Conservation (phyloP, 768 basidiomycete species). For the Symmetrospora coprosmae region DNA sequence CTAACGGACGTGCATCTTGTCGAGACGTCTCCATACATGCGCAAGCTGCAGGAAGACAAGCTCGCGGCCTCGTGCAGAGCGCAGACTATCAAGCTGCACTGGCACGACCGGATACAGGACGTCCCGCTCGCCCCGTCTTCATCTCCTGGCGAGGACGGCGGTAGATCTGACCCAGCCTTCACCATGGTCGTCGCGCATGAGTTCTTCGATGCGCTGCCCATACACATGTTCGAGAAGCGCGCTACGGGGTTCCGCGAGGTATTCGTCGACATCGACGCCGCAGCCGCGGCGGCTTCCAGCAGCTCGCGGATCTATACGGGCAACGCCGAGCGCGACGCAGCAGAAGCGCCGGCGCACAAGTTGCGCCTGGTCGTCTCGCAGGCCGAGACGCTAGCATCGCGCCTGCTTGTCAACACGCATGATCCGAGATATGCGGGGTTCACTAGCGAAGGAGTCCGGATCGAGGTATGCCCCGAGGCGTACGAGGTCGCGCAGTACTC, state of each 20-base stretch:
- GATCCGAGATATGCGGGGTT: constrained; percentile 54
- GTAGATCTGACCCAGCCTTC: constrained; percentile 38
- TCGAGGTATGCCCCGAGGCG: constrained; percentile 66
- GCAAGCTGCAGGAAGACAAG: constrained; percentile 23
- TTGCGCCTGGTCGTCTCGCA: constrained; percentile 23
- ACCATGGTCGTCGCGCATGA: constrained; percentile 89
- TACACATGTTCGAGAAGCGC: constrained; percentile 77
- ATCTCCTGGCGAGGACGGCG: neutral
- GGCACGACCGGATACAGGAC: constrained; percentile 63
- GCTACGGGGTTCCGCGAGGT: constrained; percentile 74
- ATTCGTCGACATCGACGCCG: constrained; percentile 44
- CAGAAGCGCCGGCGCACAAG: neutral
- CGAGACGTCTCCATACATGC: constrained; percentile 27
- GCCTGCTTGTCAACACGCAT: constrained; percentile 39
- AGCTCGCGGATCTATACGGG: neutral
- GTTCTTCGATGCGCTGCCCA: constrained; percentile 91
- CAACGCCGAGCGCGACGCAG: neutral
- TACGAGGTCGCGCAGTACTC: constrained; percentile 56
- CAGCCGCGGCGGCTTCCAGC: constrained; percentile 3
- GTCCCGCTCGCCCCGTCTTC: constrained; percentile 41
- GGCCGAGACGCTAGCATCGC: constrained; percentile 21
- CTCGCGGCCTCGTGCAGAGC: constrained; percentile 12
- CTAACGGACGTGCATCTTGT: constrained; percentile 29
- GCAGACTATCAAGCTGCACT: constrained; percentile 41
- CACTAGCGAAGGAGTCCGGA: constrained; percentile 53